Conservation (phyloP, 2,329 filamentous ascomycete species). For the Daldinia sp. region DNA sequence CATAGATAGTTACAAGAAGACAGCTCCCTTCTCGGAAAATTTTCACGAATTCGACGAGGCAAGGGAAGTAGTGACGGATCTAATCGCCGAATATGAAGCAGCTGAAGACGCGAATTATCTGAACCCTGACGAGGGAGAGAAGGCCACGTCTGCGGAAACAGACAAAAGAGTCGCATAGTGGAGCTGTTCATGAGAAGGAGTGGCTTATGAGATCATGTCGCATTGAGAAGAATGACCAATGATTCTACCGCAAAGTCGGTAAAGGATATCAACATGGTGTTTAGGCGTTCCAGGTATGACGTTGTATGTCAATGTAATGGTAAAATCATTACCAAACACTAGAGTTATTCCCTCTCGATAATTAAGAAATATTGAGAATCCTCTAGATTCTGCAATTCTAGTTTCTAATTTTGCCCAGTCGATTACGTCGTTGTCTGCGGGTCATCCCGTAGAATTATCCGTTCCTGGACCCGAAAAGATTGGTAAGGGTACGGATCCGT, state of each 20-base stretch:
- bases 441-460: conserved; percentile 5
- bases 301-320: conserved; percentile 1
- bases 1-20: conserved; percentile 95
- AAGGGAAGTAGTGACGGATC: conserved; percentile 85
- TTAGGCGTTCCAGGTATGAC: conserved; percentile 38
- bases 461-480: conserved; percentile 21
- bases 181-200: not conserved
- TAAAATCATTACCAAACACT: conserved; percentile 34
- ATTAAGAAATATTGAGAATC: conserved; percentile 14
- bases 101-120: conserved; percentile 92
- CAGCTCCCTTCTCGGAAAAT: conserved; percentile 90
- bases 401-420: not conserved
- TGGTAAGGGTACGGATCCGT: not conserved
- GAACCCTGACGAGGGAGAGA: conserved; percentile 71
- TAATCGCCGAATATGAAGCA: conserved; percentile 95
- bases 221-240: conserved; percentile 12
- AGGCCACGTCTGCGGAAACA: conserved; percentile 60
- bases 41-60: conserved; percentile 96
- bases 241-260: conserved; percentile 4
- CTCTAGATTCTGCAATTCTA: conserved; percentile 6
- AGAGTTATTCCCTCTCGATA: not conserved
- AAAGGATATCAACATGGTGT: conserved; percentile 22
- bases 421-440: conserved; percentile 21
- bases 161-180: conserved; percentile 58
- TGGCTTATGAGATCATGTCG: conserved; percentile 23